A percentile compares a stretch with the other conserved stretches of the same genome.
Conservation (phyloP, 176 grass and related monocot species). For the Eleusine coracana region DNA sequence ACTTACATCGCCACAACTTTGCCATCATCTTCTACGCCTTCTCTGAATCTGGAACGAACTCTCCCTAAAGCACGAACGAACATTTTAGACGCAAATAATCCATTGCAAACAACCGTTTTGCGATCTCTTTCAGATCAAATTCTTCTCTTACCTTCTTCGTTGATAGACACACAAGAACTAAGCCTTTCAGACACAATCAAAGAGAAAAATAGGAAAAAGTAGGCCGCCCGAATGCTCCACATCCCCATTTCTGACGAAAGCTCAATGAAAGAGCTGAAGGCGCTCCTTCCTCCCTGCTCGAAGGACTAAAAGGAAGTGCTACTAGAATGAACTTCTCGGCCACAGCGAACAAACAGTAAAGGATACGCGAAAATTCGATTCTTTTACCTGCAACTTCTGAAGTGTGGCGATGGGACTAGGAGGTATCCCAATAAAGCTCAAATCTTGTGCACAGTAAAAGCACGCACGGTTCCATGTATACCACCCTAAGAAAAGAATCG, state of each 20-base stretch:
- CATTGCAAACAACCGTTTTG: background rate
- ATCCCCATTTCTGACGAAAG: slow-evolving; percentile 44
- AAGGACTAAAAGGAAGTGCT: background rate
- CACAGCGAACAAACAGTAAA: background rate
- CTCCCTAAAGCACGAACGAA: slow-evolving; percentile 33
- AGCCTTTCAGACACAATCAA: slow-evolving; percentile 23
- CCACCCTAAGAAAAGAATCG: background rate
- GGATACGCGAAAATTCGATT: background rate
- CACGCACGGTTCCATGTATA: background rate
- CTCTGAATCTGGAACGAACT: slow-evolving; percentile 34
- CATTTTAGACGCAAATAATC: slow-evolving; percentile 5
- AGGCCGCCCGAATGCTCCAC: slow-evolving; percentile 8
- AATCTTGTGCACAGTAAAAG: slow-evolving; percentile 11
- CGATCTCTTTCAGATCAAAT: background rate
- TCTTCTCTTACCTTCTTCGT: slow-evolving; percentile 41
- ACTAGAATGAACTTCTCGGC: background rate
- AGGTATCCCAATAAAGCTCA: background rate
- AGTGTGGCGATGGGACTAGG: background rate
- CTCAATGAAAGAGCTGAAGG: background rate
- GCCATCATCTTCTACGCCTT: slow-evolving; percentile 32
- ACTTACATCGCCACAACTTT: slow-evolving; percentile 58
- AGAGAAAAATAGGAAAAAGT: slow-evolving; percentile 20
- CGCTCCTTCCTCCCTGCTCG: background rate
- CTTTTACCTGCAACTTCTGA: slow-evolving; percentile 5
- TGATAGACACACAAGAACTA: slow-evolving; percentile 34